phyloP scores from a whole-genome alignment of 371 early-diverging fungal genomes.

The Blakeslea trispora region DNA sequence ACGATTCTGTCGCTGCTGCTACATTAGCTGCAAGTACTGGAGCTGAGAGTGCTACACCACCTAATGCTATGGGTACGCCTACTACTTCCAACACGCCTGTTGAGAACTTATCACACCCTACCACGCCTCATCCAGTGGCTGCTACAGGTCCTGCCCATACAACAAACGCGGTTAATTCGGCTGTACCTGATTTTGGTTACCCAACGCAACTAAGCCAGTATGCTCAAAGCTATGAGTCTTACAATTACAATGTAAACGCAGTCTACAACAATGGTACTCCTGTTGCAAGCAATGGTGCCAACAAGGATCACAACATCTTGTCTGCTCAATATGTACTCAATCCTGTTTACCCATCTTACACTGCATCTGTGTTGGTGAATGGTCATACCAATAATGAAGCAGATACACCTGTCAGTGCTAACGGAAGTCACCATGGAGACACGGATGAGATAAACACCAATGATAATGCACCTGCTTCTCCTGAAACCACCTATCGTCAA shows the following conservation, averaged over 20 bases:
- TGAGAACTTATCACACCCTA: not conserved
- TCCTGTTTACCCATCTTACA: conserved; percentile 31
- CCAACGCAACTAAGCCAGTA: conserved; percentile 23
- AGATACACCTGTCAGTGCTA: not conserved
- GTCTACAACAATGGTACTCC: not conserved
- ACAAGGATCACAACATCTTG: conserved; percentile 5
- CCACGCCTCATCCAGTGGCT: not conserved
- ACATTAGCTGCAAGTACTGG: not conserved
- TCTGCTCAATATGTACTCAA: conserved; percentile 16
- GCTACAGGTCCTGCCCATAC: conserved; percentile 2
- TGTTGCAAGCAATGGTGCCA: not conserved
- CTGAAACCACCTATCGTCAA: not conserved
- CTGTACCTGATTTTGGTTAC: conserved; percentile 9
- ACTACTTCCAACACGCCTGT: not conserved
- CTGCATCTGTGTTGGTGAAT: conserved; percentile 31
- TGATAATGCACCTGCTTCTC: not conserved
- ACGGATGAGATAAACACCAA: not conserved
- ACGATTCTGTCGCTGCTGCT: not conserved
- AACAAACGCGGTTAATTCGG: not conserved
- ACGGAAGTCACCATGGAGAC: not conserved
- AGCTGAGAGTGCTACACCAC: not conserved
- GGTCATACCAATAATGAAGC: conserved; percentile 17
- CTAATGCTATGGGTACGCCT: not conserved
- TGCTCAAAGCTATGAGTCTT: conserved; percentile 7
- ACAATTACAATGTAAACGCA: conserved; percentile 3